Conservation (phyloP, 345 rosid genomes). For the Erucastrum elatum region DNA sequence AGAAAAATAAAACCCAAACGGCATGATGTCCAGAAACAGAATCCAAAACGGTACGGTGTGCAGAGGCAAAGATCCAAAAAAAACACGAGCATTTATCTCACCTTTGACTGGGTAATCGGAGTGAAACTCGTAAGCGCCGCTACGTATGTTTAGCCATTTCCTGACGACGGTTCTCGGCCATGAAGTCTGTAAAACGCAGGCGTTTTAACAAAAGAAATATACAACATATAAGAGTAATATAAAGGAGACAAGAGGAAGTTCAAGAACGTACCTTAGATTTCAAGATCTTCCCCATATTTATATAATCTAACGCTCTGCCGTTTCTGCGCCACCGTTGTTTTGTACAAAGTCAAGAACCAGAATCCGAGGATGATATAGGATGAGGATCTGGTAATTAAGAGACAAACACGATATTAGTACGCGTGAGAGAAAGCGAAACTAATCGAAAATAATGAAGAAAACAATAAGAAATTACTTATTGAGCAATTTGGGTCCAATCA, state of each 20-base stretch:
- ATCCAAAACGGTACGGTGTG: not conserved
- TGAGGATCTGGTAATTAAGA: constrained; percentile 37
- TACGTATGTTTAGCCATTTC: constrained; percentile 82
- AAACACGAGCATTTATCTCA: constrained; percentile 23
- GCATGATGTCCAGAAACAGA: not conserved
- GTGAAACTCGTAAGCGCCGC: constrained; percentile 66
- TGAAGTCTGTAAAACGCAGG: constrained; percentile 48
- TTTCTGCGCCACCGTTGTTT: constrained; percentile 36
- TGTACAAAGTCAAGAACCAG: constrained; percentile 36
- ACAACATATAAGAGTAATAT: not conserved
- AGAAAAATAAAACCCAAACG: not conserved
- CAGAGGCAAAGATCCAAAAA: not conserved
- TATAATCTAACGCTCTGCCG: constrained; percentile 38
- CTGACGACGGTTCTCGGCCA: constrained; percentile 76
- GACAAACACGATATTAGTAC: constrained; percentile 19
- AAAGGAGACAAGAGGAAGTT: not conserved
- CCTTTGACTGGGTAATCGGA: constrained; percentile 68
- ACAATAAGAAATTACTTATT: constrained; percentile 22
- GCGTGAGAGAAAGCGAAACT: constrained; percentile 5
- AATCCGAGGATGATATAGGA: constrained; percentile 33
- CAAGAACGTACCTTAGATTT: constrained; percentile 55
- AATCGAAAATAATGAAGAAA: constrained; percentile 8
- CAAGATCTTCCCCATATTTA: constrained; percentile 48
- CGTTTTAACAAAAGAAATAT: not conserved
- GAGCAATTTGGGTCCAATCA: constrained; percentile 39